Percentiles rank a stretch among this genome's conserved stretches.
Conservation (phyloP, 352 stramenopile genomes). For the Pythium angustatum region DNA sequence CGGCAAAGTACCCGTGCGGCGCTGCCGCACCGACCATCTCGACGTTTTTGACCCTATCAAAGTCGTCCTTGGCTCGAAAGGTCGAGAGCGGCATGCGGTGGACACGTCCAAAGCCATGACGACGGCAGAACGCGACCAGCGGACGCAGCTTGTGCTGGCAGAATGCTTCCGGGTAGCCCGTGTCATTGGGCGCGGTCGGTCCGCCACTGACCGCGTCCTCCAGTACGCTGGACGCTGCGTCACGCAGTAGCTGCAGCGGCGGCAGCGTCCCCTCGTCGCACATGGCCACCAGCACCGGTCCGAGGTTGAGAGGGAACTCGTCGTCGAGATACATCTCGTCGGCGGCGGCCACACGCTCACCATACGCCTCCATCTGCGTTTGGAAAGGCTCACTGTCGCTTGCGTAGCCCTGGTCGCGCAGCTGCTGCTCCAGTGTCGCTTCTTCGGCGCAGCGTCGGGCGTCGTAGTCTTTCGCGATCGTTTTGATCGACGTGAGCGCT, state of each 20-base stretch:
- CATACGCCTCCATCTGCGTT: background rate
- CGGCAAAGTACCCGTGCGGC: too few species aligned
- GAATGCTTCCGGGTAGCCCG: too few species aligned
- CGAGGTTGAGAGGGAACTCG: background rate
- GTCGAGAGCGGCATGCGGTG: background rate
- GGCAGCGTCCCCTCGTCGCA: too few species aligned
- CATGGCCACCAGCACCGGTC: too few species aligned
- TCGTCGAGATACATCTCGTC: background rate
- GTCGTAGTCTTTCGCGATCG: background rate
- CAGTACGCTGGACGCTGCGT: background rate
- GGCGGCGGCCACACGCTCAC: background rate
- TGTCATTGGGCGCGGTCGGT: background rate
- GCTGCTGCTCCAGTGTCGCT: background rate
- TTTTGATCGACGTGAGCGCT: background rate
- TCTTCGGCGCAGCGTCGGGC: background rate
- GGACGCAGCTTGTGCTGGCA: background rate
- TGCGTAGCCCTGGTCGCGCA: background rate
- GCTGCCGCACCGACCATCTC: too few species aligned
- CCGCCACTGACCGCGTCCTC: background rate
- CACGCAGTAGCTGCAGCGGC: background rate
- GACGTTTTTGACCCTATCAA: too few species aligned
- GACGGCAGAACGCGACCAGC: background rate
- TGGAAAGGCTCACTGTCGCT: background rate
- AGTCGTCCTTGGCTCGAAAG: too few species aligned
- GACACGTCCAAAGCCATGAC: background rate